Evolutionary conservation across 192 early-diverging fungal genomes (phyloP), one percentile per base, ranked within the genome.

Genomic region (Haplosporangium gracile): DNA sequence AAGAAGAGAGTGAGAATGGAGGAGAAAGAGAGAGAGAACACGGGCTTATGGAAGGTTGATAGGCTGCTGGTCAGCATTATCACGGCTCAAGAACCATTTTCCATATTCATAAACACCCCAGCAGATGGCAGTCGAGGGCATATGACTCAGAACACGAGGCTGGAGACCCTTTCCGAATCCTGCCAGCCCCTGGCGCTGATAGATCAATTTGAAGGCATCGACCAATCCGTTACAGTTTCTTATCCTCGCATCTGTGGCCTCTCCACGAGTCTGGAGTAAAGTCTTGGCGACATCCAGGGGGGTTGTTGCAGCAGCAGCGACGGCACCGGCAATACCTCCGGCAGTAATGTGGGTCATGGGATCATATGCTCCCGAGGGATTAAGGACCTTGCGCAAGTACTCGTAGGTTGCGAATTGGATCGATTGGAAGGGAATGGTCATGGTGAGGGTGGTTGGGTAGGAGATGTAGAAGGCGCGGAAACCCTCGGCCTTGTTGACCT

Each of bases 231-330:
- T 91, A 2, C 94, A 96, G 16, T 91, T 80, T 60, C 95, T 88
- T 51, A 98, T 93, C 45, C 90, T 93, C 7, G 90, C 34, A 75
- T 98, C 97, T 1, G 89, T 77, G 3, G 93, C 91, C n/a, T 92
- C 90, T 1, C 97, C 97, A 18, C 97, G 91, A 5, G 97, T 98
- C 85, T 99, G 98, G 79, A 99, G 88, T 74, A 98, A 84, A n/a
- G 98, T 99, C 85, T 99, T 99, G 45, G 95, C 94, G 22, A 98
- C 97, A 88, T 99, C 97, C n/a, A 99, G 88, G 2, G 98, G 98
- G 34, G 96, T 99, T 0, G 98, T 99, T 43, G 95, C 87, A 18
- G 95, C 93, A 1, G 96, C 94, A 1, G 98, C 98, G 4, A 97
- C 81, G 0, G 95, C 96, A 55, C 98, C 98, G 7, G 98, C 97